A percentile compares a stretch with the other conserved stretches of the same genome.
phyloP scores from a whole-genome alignment of 306 rosid species.

The Pterocarpus santalinus region DNA sequence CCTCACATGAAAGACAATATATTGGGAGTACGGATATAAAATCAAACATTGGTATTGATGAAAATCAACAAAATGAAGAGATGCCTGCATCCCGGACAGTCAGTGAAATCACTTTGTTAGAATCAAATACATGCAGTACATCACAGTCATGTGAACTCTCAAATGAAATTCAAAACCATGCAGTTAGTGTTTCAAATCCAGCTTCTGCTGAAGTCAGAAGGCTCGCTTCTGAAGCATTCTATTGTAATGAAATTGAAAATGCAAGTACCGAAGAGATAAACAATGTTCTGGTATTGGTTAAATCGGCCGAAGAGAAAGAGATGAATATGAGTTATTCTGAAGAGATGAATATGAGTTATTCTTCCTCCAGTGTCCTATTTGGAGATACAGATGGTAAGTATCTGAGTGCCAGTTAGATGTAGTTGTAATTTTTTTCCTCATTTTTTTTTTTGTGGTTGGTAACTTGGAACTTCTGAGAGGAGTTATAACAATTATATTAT shows the following conservation, averaged over 20 bases:
- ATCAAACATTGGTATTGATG: slow-evolving; percentile 41
- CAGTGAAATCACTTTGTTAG: slow-evolving; percentile 16
- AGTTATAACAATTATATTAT: slow-evolving; percentile 29
- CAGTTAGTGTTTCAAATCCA: slow-evolving; percentile 39
- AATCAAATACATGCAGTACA: slow-evolving; percentile 40
- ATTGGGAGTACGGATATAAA: slow-evolving; percentile 35
- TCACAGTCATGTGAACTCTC: slow-evolving; percentile 47
- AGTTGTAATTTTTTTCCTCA: slow-evolving; percentile 23
- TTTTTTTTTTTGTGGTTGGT: slow-evolving; percentile 36
- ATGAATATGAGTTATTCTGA: slow-evolving; percentile 45
- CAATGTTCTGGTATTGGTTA: slow-evolving; percentile 26
- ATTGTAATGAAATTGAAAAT: slow-evolving; percentile 52
- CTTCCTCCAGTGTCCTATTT: slow-evolving; percentile 49
- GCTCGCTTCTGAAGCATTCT: slow-evolving; percentile 42
- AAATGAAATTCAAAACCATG: slow-evolving; percentile 48
- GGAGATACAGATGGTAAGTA: slow-evolving; percentile 62
- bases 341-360: slow-evolving; percentile 46
- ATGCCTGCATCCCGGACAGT: slow-evolving; percentile 29
- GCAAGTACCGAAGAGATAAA: slow-evolving; percentile 43
- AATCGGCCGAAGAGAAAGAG: slow-evolving; percentile 46
- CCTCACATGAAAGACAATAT: slow-evolving; percentile 42
- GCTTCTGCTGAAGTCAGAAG: slow-evolving; percentile 44
- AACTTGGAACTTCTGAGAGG: slow-evolving; percentile 40
- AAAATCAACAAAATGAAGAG: slow-evolving; percentile 36
- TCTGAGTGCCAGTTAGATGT: slow-evolving; percentile 22